These are phyloP conservation scores for Pseudohalonectria lignicola DNA, from an alignment of 2,329 filamentous ascomycete species.

Conservation along the genomic window DNA sequence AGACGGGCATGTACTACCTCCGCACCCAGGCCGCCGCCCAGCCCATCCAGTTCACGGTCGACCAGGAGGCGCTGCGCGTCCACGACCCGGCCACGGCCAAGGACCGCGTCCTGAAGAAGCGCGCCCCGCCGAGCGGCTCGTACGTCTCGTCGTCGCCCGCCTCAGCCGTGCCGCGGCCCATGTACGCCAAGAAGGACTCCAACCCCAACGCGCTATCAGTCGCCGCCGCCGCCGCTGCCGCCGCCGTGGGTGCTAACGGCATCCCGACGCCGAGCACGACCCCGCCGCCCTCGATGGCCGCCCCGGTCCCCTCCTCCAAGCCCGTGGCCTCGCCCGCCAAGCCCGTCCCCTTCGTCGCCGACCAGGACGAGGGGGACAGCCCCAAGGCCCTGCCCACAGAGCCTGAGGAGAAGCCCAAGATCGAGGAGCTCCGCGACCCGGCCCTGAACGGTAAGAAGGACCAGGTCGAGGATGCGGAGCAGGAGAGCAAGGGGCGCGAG, in stretches of 20 bases:
- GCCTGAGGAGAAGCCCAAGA: conserved; percentile 48
- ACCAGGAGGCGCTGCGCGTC: conserved; percentile 87
- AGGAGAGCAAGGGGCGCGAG: conserved; percentile 64
- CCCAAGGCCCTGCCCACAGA: conserved; percentile 69
- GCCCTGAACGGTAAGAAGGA: conserved; percentile 36
- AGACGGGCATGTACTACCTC: conserved; percentile 99
- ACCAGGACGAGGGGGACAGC: conserved; percentile 65
- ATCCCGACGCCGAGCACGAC: conserved; percentile 60
- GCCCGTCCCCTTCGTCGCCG: conserved; percentile 62
- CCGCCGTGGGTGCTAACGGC: conserved; percentile 46
- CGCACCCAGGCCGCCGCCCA: conserved; percentile 94
- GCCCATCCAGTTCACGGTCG: conserved; percentile 97
- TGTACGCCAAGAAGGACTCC: conserved; percentile 48
- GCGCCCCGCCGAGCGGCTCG: conserved; percentile 45
- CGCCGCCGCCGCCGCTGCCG: conserved; percentile 21
- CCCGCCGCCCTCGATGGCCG: conserved; percentile 24
- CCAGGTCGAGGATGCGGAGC: conserved; percentile 65
- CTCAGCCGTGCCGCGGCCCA: conserved; percentile 51
- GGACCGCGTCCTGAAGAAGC: conserved; percentile 56
- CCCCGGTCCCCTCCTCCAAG: conserved; percentile 31
- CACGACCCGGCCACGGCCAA: conserved; percentile 63
- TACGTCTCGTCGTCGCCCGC: conserved; percentile 35
- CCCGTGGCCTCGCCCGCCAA: conserved; percentile 47
- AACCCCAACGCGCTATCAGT: conserved; percentile 20
- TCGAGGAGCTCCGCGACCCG: conserved; percentile 53